Base-by-base conservation (phyloP, 2,329 filamentous ascomycete genomes). In the Meredithiella fracta region DNA sequence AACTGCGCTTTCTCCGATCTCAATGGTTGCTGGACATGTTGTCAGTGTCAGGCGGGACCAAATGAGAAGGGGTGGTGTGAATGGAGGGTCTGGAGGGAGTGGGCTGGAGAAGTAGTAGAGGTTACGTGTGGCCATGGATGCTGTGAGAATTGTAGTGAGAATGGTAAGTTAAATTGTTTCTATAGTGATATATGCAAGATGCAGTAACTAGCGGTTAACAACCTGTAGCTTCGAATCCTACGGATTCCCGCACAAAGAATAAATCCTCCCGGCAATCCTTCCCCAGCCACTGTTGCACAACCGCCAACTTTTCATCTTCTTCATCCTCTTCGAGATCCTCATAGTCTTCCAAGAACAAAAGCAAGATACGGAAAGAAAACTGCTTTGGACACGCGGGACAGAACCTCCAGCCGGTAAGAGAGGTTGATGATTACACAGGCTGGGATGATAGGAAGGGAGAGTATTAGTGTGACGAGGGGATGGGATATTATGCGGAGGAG, bases 41-140 rank as follows among this genome's bases (percentile, higher is more conserved):
- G 76, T 63, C 62, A 68, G 34, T 79, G 76, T 61, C 66, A 70
- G 2, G 68, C 73, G 40, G 73, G 73, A 0, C 72, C 74, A 17
- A 78, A 79, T 62, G 70, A 65, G 1, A 67, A 69, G 58, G 76
- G 75, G 5, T 79, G 75, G 75, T 79, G 76, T 62, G 69, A 67
- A 8, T 70, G 69, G 60, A 64, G 66, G 11, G 64, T 64, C 50
- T 61, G 60, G 29, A 65, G 64, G 40, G 61, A 65, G 60, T 57
- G 63, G 51, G 64, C 63, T 53, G 69, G 68, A 57, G 59, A 63
- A 63, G n/a, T 62, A 54, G 63, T 69, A 50, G 66, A 72, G 55
- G 65, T 65, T 25, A 67, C 69, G 1, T 79, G 76, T 57, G 73
- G 74, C 54, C 76, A 79, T 58, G 73, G 72, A 14, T 78, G 75